Evolutionary conservation across 331 rosid species (phyloP).

Genomic region (Prunus yedoensis): DNA sequence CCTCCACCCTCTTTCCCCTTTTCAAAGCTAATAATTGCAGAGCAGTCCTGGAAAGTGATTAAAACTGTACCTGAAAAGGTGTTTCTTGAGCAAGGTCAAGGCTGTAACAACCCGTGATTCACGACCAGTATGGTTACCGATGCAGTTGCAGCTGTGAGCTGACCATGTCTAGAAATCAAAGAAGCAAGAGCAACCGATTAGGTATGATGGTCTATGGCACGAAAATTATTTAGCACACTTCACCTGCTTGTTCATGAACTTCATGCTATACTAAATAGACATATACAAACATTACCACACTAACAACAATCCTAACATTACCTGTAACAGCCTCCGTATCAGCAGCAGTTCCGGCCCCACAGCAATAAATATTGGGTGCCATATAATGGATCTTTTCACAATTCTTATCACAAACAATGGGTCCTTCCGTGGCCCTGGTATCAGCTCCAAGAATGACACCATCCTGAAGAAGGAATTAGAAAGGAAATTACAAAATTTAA

Average conservation of each 20-base stretch:
- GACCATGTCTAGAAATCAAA: conserved; percentile 64
- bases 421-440: conserved; percentile 94
- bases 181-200: conserved; percentile 16
- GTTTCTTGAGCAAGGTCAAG: conserved; percentile 80
- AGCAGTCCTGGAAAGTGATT: conserved; percentile 7
- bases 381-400: conserved; percentile 91
- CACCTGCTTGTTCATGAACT: not conserved
- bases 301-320: conserved; percentile 22
- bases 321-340: conserved; percentile 99
- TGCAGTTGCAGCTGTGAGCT: conserved; percentile 91
- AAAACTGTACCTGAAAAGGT: conserved; percentile 73
- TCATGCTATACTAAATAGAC: not conserved
- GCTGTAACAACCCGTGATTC: conserved; percentile 90
- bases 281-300: not conserved
- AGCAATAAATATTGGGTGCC: conserved; percentile 94
- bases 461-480: conserved; percentile 49
- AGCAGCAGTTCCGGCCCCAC: conserved; percentile 99
- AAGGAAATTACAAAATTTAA: not conserved
- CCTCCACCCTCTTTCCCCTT: not conserved
- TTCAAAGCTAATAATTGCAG: not conserved
- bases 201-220: not conserved
- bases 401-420: conserved; percentile 85
- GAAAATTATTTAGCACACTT: not conserved
- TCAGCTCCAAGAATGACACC: conserved; percentile 98
- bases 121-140: conserved; percentile 86